Evolutionary conservation across 805 yeast species (phyloP).

Genomic region (Candida maris): DNA sequence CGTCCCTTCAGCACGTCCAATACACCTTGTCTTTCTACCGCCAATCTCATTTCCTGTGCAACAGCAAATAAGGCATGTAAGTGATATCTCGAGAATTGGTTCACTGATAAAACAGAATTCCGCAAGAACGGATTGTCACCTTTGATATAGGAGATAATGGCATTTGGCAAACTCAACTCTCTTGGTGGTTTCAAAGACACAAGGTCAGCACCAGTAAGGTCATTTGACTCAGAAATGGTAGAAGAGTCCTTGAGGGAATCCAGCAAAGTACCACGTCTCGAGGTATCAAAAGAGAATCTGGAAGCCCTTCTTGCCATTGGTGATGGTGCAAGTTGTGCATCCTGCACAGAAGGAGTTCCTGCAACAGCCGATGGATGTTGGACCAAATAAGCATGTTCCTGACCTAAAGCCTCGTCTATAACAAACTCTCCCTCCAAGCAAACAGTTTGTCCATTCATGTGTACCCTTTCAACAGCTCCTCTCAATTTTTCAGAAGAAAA

Average conservation of each 20-base stretch:
- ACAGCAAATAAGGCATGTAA: slow-evolving; percentile 91
- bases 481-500: slow-evolving; percentile 50
- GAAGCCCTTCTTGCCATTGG: slow-evolving; percentile 38
- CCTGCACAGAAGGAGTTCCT: slow-evolving; percentile 28
- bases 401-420: slow-evolving; percentile 58
- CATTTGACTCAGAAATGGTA: slow-evolving; percentile 40
- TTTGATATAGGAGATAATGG: slow-evolving; percentile 73
- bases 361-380: slow-evolving; percentile 38
- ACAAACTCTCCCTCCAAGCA: slow-evolving; percentile 79
- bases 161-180: slow-evolving; percentile 72
- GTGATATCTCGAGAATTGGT: slow-evolving; percentile 81
- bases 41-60: slow-evolving; percentile 96
- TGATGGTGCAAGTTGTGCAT: slow-evolving; percentile 30
- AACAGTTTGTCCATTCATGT: slow-evolving; percentile 71
- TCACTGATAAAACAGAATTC: slow-evolving; percentile 82
- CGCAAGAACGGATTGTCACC: slow-evolving; percentile 86
- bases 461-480: slow-evolving; percentile 89
- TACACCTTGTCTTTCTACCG: slow-evolving; percentile 95
- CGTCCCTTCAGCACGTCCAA: slow-evolving; percentile 87
- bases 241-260: slow-evolving; percentile 31
- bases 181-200: slow-evolving; percentile 73
- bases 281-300: slow-evolving; percentile 49
- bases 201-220: slow-evolving; percentile 59
- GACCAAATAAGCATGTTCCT: slow-evolving; percentile 46
- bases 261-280: slow-evolving; percentile 35